Base-by-base conservation (phyloP, 176 grass and related monocot genomes). In the Hordeum vulgare region DNA sequence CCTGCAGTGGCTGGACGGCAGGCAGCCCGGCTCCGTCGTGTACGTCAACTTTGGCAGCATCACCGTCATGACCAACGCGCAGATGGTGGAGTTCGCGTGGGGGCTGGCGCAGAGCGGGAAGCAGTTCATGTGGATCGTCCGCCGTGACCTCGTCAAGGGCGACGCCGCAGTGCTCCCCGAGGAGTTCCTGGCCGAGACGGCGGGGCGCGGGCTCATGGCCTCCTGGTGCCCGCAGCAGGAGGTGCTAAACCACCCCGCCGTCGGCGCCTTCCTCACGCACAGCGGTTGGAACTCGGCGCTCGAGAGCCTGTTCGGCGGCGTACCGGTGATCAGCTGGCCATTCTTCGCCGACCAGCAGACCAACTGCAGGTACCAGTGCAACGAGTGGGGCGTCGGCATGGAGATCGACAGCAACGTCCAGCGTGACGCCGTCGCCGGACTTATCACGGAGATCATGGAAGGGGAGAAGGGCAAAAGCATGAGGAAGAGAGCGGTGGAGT, bases 11-110 rank as follows among this genome's bases (percentile, higher is more conserved):
- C 86, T 97, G 21, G 40, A 88, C 36, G 83, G 44, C 11, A 63
- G 83, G 64, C 69, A 80, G 17, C 21, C 86, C 0, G 74, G 33
- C 8, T 92, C 89, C 3, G 87, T 97, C n/a, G 82, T 97, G 18
- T 94, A 92, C 35, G 91, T 97, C 1, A 97, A 97, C 84, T 97
- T 76, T 61, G 94, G 94, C 27, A 97, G 94, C 85, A 79, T 97
- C 74, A 61, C 80, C 6, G 82, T 91, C 11, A 93, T 94, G 85
- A 86, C 82, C n/a, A 83, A 13, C 18, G 3, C 64, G 37, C 89
- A 94, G 49, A 27, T 94, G 11, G 11, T 61, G 0, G 89, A 97
- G 86, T 97, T 97, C 69, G 94, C 94, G 3, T 97, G 91, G 94
- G 94, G 94, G 0, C 49, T 97, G 4, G 91, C 89, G 11, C 56